These are phyloP conservation scores for Vigna unguiculata DNA, from an alignment of 306 rosid genomes.

Conservation along the genomic window DNA sequence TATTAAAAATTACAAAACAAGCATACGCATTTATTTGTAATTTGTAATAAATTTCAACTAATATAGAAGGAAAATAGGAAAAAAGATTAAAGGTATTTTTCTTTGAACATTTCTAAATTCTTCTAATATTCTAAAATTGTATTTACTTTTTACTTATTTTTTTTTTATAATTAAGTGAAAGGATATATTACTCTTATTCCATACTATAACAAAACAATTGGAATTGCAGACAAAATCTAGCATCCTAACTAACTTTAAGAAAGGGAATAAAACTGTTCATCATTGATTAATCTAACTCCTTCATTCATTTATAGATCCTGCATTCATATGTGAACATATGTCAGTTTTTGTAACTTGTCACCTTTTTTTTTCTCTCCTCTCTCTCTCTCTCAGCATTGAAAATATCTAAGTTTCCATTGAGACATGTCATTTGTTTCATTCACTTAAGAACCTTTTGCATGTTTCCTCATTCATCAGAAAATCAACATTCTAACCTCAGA, in stretches of 20 bases:
- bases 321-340: constrained; percentile 11
- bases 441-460: constrained; percentile 31
- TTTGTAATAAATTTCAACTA: neutral
- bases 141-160: neutral
- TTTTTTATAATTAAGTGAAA: neutral
- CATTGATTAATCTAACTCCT: neutral
- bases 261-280: neutral
- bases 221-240: constrained; percentile 34
- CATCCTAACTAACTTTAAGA: constrained; percentile 26
- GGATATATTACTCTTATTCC: neutral
- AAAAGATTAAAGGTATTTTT: neutral
- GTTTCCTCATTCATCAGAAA: constrained; percentile 35
- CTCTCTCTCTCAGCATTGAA: constrained; percentile 23
- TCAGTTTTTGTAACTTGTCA: constrained; percentile 35
- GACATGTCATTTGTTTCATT: constrained; percentile 37
- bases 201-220: neutral
- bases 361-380: neutral
- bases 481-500: constrained; percentile 42
- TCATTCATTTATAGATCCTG: constrained; percentile 28
- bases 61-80: neutral
- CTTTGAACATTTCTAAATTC: no score
- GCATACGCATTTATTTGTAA: neutral
- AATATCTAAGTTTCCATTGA: constrained; percentile 31
- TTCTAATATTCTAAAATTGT: neutral
- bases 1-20: neutral